Evolutionary conservation across 208 protist genomes (phyloP).

Genomic region (Leishmania gerbilli): DNA sequence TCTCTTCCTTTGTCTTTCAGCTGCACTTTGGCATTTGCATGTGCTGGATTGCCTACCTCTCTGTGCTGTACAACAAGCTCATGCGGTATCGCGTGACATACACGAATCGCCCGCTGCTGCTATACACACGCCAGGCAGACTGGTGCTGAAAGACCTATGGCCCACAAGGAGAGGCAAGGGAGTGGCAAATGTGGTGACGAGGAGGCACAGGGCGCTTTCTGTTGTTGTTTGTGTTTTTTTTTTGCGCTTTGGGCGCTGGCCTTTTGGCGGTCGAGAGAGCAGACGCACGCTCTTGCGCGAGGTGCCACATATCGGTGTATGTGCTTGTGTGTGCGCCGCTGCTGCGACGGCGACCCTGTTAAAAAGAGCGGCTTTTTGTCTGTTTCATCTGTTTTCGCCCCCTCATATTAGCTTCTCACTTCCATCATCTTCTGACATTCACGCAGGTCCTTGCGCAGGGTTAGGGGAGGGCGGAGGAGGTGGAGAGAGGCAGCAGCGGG

Average conservation of each 20-base stretch:
- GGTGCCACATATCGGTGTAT: not conserved
- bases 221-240: not conserved
- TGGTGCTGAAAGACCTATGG: conserved; percentile 10
- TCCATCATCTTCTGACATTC: not conserved
- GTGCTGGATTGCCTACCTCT: conserved; percentile 51
- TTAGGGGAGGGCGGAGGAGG: not conserved
- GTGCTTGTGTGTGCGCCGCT: not conserved
- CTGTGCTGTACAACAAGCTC: conserved; percentile 40
- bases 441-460: not conserved
- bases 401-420: not conserved
- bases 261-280: not conserved
- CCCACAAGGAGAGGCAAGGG: not conserved
- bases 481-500: no score
- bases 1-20: conserved; percentile 24
- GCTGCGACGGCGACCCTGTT: not conserved
- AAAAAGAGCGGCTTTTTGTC: not conserved
- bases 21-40: conserved; percentile 35
- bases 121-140: conserved; percentile 32
- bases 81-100: conserved; percentile 58
- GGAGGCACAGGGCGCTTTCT: not conserved
- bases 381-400: not conserved
- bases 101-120: conserved; percentile 70
- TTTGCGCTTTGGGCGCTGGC: not conserved
- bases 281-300: not conserved
- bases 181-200: not conserved